phyloP scores from a whole-genome alignment of 73 alveolate species.

The Paramecium octaurelia region DNA sequence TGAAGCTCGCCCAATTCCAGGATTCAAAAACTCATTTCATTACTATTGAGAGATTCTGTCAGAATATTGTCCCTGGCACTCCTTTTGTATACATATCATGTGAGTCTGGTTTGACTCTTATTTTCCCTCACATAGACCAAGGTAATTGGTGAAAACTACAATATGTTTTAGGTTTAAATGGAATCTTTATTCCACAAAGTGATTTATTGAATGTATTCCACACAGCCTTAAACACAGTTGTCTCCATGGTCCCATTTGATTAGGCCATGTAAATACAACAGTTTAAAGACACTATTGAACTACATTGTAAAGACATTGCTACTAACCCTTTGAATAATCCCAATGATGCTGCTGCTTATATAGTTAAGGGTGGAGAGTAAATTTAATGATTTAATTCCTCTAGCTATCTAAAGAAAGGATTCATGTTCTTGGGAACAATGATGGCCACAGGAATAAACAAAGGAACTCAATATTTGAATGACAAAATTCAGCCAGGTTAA shows the following conservation, averaged over 20 bases:
- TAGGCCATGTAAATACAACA: conserved; percentile 20
- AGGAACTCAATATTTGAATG: conserved; percentile 2
- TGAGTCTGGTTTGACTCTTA: background rate
- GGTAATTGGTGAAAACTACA: background rate
- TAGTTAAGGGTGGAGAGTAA: conserved; percentile 39
- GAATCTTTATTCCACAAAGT: conserved; percentile 45
- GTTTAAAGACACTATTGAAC: conserved; percentile 19
- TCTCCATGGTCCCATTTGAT: conserved; percentile 27
- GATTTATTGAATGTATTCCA: background rate
- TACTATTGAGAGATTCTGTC: background rate
- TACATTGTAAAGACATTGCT: conserved; percentile 37
- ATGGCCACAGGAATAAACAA: conserved; percentile 20
- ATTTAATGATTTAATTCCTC: background rate
- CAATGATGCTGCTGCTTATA: conserved; percentile 26
- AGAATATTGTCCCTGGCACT: conserved; percentile 37
- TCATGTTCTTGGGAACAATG: conserved; percentile 10
- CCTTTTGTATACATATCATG: background rate
- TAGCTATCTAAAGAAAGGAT: conserved; percentile 5
- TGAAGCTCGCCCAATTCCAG: conserved; percentile 32
- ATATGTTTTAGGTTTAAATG: conserved; percentile 39
- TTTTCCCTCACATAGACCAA: conserved; percentile 31
- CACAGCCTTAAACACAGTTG: background rate
- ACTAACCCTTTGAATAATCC: conserved; percentile 13
- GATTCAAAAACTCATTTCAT: conserved; percentile 28
- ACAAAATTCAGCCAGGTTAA: background rate